phyloP scores from a whole-genome alignment of 2,329 filamentous ascomycete genomes.

The Xylariaceae sp. region DNA sequence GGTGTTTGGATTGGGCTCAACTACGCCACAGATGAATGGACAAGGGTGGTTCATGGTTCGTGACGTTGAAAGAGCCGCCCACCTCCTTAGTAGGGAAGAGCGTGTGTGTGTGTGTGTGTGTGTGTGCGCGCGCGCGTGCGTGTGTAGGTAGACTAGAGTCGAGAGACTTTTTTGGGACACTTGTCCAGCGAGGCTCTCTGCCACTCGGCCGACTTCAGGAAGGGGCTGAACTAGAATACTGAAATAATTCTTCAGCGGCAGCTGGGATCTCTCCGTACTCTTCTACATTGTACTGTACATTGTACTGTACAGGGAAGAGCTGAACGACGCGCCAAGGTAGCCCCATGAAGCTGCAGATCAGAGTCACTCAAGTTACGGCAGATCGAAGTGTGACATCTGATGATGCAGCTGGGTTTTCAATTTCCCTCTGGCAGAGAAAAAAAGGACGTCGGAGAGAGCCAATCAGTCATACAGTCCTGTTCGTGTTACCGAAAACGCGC shows the following conservation, averaged over 20 bases:
- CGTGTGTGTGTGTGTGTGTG: too few relatives aligned
- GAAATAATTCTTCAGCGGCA: conserved; percentile 7
- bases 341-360: conserved; percentile 19
- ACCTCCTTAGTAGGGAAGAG: too few relatives aligned
- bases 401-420: conserved; percentile 23
- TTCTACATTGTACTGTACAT: conserved; percentile 7
- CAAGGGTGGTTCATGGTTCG: too few relatives aligned
- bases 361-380: conserved; percentile 23
- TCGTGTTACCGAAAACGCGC: conserved; percentile 27
- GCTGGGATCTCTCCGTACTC: conserved; percentile 11
- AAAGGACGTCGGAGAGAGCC: conserved; percentile 23
- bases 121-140: too few relatives aligned
- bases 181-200: neutral
- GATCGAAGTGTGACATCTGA: conserved; percentile 29
- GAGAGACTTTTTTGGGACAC: neutral
- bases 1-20: too few relatives aligned
- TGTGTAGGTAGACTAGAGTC: neutral
- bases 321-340: conserved; percentile 7
- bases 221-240: neutral
- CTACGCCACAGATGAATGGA: too few relatives aligned
- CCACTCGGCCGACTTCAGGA: neutral
- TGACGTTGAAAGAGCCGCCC: too few relatives aligned
- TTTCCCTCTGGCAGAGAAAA: conserved; percentile 22
- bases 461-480: conserved; percentile 18
- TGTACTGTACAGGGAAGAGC: too few relatives aligned